These are phyloP conservation scores for Trypanosoma platydactyli DNA, from an alignment of 208 protist genomes.

Conservation along the genomic window DNA sequence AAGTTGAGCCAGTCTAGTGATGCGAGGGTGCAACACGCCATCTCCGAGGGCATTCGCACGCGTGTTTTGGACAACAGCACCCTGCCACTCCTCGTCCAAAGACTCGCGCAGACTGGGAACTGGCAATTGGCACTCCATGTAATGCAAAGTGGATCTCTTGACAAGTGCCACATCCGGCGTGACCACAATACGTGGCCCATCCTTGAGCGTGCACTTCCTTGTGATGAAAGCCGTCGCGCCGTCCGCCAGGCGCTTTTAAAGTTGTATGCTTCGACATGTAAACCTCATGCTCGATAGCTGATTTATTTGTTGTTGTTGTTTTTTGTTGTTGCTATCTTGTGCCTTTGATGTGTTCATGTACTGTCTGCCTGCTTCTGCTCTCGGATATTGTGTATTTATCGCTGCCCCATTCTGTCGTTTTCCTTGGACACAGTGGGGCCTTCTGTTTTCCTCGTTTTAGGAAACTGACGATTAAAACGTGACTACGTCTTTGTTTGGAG, in stretches of 20 bases:
- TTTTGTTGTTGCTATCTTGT: no score
- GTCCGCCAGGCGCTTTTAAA: slow-evolving; percentile 32
- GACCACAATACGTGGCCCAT: slow-evolving; percentile 73
- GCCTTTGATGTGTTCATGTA: no score
- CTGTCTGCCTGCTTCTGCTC: no score
- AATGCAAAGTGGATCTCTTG: slow-evolving; percentile 51
- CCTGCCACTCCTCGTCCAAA: slow-evolving; percentile 70
- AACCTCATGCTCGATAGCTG: not conserved
- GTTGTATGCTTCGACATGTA: slow-evolving; percentile 24
- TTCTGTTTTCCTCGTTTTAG: no score
- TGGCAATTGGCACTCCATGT: slow-evolving; percentile 67
- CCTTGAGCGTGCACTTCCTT: slow-evolving; percentile 50
- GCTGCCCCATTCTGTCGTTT: no score
- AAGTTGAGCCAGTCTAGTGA: slow-evolving; percentile 29
- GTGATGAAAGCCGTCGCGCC: slow-evolving; percentile 34
- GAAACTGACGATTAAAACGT: no score
- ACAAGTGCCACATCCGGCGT: slow-evolving; percentile 37
- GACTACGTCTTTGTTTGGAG: no score
- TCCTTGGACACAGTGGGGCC: no score
- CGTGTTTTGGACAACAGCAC: slow-evolving; percentile 63
- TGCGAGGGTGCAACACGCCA: slow-evolving; percentile 38
- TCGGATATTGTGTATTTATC: no score
- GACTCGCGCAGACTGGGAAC: slow-evolving; percentile 39
- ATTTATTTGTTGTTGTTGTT: no score
- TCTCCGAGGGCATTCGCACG: slow-evolving; percentile 58